Evolutionary conservation across 768 basidiomycete genomes (phyloP).

Genomic region (Dendrothele bispora): DNA sequence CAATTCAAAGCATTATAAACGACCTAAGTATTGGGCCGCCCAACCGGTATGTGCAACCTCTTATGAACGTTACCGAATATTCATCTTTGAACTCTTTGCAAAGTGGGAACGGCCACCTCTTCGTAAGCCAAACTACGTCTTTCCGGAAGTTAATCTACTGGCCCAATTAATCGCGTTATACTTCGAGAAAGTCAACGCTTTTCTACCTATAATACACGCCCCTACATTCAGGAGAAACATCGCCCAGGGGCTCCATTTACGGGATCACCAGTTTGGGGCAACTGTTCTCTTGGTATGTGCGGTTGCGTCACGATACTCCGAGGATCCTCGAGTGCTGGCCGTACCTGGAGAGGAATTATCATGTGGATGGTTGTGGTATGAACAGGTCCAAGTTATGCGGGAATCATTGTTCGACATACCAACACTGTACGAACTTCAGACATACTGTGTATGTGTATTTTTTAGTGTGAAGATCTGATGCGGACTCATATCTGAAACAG

Average conservation of each 20-base stretch:
- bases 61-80: neutral
- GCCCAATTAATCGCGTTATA: constrained; percentile 45
- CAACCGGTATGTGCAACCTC: constrained; percentile 4
- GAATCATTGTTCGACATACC: constrained; percentile 31
- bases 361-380: constrained; percentile 44
- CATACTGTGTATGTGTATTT: constrained; percentile 25
- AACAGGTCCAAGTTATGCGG: constrained; percentile 32
- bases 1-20: neutral
- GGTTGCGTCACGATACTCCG: constrained; percentile 41
- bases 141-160: constrained; percentile 38
- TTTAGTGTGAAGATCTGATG: constrained; percentile 12
- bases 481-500: constrained; percentile 13
- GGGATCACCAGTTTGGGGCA: constrained; percentile 37
- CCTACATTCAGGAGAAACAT: constrained; percentile 40
- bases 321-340: constrained; percentile 40
- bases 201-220: constrained; percentile 43
- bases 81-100: neutral
- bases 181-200: constrained; percentile 42
- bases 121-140: constrained; percentile 17
- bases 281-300: constrained; percentile 51
- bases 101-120: constrained; percentile 12
- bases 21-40: constrained; percentile 8
- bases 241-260: constrained; percentile 32
- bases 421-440: constrained; percentile 41
- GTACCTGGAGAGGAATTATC: constrained; percentile 24